These are phyloP conservation scores for Mediolabrus comicus DNA, from an alignment of 108 stramenopile genomes.

Conservation along the genomic window DNA sequence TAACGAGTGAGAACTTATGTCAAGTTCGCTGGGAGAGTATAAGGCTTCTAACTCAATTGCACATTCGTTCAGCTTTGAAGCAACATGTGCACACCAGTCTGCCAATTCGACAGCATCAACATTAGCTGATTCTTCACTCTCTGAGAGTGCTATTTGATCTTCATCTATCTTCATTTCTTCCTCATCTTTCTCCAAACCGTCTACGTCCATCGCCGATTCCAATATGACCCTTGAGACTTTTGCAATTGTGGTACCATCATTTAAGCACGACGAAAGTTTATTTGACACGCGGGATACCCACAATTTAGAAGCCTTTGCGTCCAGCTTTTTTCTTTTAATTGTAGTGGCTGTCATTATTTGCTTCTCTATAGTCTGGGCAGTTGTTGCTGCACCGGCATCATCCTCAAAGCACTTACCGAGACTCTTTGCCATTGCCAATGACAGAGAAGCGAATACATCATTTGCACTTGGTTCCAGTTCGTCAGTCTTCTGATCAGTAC, in stretches of 20 bases:
- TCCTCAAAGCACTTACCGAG: constrained; percentile 28
- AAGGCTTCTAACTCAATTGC: constrained; percentile 28
- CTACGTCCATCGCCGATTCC: not conserved
- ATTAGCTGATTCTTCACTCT: not conserved
- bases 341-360: not conserved
- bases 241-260: constrained; percentile 1
- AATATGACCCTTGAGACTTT: constrained; percentile 20
- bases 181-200: not conserved
- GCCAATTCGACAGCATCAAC: constrained; percentile 8
- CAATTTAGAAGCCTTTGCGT: constrained; percentile 2
- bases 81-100: constrained; percentile 29
- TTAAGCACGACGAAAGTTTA: not conserved
- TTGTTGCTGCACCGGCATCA: constrained; percentile 8
- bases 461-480: not conserved
- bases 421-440: constrained; percentile 34
- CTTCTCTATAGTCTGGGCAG: constrained; percentile 1
- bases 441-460: constrained; percentile 3
- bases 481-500: not conserved
- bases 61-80: constrained; percentile 28
- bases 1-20: not conserved
- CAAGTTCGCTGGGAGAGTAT: not conserved
- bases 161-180: constrained; percentile 30
- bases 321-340: not conserved
- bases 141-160: constrained; percentile 6
- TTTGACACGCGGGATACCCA: constrained; percentile 29